Percentiles rank a stretch among this genome's conserved stretches.
Conservation (phyloP, 441 rosid species). For the Dalechampia spathulata region DNA sequence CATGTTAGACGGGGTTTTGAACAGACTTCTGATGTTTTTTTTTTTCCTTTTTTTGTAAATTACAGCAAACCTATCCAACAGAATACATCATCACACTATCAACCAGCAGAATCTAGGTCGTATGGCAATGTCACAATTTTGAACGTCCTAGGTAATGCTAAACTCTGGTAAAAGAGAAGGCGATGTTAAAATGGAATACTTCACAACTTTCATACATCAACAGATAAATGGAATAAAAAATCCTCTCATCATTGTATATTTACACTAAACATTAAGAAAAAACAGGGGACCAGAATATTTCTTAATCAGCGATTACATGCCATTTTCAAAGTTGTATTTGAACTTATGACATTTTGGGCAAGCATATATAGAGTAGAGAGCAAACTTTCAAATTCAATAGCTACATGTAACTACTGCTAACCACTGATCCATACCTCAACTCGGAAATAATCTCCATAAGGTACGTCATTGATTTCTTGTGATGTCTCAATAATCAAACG, state of each 20-base stretch:
- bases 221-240: not conserved
- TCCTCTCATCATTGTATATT: not conserved
- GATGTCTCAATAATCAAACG: constrained; percentile 81
- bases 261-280: too few species aligned
- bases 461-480: constrained; percentile 80
- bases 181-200: too few species aligned
- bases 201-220: not conserved
- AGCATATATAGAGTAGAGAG: not conserved
- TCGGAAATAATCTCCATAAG: constrained; percentile 82
- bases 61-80: not conserved
- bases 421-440: constrained; percentile 62
- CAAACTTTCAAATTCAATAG: not conserved
- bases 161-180: too few species aligned
- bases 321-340: not conserved
- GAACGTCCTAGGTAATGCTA: too few species aligned
- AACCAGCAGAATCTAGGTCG: not conserved
- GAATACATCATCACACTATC: not conserved
- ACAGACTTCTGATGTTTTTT: not conserved
- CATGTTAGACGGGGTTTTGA: not conserved
- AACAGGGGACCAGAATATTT: too few species aligned
- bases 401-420: not conserved
- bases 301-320: not conserved
- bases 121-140: too few species aligned
- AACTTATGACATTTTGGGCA: not conserved
- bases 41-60: not conserved